phyloP scores from a whole-genome alignment of 1,284 basidiomycete genomes.

The Leccinum subfulvum region DNA sequence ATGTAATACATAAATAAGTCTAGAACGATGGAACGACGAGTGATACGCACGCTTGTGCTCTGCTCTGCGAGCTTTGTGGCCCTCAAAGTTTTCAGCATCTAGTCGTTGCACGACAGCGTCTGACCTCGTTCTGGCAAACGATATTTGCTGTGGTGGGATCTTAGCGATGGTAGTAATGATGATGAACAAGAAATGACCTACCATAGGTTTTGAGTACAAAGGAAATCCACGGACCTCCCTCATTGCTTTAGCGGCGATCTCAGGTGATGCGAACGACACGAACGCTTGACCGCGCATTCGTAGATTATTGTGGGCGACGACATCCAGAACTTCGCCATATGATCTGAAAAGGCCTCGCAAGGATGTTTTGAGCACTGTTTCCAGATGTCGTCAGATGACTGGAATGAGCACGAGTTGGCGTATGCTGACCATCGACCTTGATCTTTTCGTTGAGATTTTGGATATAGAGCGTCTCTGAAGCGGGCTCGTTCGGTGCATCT shows the following conservation, averaged over 20 bases:
- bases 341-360: constrained; percentile 88
- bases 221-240: constrained; percentile 94
- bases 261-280: constrained; percentile 82
- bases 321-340: constrained; percentile 89
- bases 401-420: constrained; percentile 1
- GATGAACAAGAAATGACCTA: constrained; percentile 36
- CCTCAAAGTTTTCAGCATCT: constrained; percentile 65
- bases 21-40: constrained; percentile 17
- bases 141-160: constrained; percentile 71
- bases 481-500: constrained; percentile 45
- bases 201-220: constrained; percentile 95
- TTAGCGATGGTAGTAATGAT: constrained; percentile 9
- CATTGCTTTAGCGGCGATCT: constrained; percentile 84
- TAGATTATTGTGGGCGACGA: constrained; percentile 89
- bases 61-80: constrained; percentile 71
- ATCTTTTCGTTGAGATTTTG: constrained; percentile 99
- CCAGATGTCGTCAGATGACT: constrained; percentile 13
- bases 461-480: constrained; percentile 89
- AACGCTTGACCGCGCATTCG: constrained; percentile 99
- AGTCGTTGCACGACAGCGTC: constrained; percentile 84
- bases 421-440: constrained; percentile 70
- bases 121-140: constrained; percentile 85
- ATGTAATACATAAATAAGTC: constrained; percentile 8
- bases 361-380: constrained; percentile 81
- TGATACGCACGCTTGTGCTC: constrained; percentile 74